A percentile compares a stretch with the other conserved stretches of the same genome.
Evolutionary conservation across 805 yeast genomes (phyloP).

Genomic region (Naumovozyma baii): DNA sequence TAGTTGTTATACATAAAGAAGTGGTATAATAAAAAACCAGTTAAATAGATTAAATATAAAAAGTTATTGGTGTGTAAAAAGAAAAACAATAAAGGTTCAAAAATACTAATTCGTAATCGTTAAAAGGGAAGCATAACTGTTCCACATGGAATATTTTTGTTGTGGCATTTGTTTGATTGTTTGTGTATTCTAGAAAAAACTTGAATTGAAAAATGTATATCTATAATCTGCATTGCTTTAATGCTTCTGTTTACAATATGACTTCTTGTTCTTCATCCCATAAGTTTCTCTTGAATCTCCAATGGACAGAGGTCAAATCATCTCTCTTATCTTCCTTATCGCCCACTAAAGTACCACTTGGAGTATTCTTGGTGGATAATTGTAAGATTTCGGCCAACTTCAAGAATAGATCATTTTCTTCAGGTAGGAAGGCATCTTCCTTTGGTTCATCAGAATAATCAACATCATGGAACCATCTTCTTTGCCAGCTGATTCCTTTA

Average conservation of each 20-base stretch:
- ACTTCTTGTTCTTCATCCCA: constrained; percentile 58
- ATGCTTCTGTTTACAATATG: constrained; percentile 19
- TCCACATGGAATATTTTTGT: background rate
- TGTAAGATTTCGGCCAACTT: constrained; percentile 40
- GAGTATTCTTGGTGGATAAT: constrained; percentile 54
- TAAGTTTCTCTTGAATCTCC: constrained; percentile 55
- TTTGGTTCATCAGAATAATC: constrained; percentile 31
- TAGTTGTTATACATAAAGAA: background rate
- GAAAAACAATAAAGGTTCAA: background rate
- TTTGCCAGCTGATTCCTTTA: constrained; percentile 59
- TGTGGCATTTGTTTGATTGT: too few species aligned
- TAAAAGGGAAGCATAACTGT: background rate
- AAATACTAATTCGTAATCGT: background rate
- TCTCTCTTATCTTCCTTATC: constrained; percentile 45
- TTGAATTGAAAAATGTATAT: constrained; percentile 9
- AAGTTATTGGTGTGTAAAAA: background rate
- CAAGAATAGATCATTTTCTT: constrained; percentile 33
- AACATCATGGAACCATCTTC: constrained; percentile 68
- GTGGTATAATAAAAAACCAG: background rate
- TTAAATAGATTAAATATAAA: too few species aligned
- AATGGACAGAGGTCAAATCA: constrained; percentile 44
- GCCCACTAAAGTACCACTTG: constrained; percentile 54
- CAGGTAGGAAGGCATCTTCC: constrained; percentile 23
- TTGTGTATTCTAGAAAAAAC: background rate
- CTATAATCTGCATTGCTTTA: background rate